Conservation (phyloP, 164 flowering plant genomes). For the Macadamia tetraphylla region DNA sequence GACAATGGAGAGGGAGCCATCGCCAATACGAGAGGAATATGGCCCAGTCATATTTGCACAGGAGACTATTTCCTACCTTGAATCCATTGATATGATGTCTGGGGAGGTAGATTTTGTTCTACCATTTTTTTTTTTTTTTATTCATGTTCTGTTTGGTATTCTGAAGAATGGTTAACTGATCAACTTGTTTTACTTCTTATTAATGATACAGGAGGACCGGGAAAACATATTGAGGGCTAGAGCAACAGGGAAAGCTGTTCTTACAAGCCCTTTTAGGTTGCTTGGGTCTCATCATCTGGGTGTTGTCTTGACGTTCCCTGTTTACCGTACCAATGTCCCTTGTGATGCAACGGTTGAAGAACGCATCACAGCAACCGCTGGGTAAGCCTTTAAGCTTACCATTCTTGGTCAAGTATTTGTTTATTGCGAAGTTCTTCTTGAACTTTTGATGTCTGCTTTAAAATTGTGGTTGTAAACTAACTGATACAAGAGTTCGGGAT, state of each 20-base stretch:
- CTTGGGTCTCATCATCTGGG: slow-evolving; percentile 89
- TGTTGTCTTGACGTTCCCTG: slow-evolving; percentile 94
- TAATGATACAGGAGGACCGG: slow-evolving; percentile 67
- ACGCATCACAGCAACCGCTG: slow-evolving; percentile 70
- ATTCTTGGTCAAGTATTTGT: slow-evolving; percentile 1
- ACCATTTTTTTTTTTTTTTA: background rate
- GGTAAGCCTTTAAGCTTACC: slow-evolving; percentile 42
- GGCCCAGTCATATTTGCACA: slow-evolving; percentile 91
- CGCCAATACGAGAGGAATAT: slow-evolving; percentile 81
- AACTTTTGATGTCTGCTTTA: background rate
- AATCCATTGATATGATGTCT: slow-evolving; percentile 93
- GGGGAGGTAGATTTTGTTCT: slow-evolving; percentile 57
- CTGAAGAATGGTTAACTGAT: background rate
- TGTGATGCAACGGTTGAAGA: slow-evolving; percentile 56
- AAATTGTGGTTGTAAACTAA: background rate
- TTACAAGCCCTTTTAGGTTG: slow-evolving; percentile 79
- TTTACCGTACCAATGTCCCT: slow-evolving; percentile 64
- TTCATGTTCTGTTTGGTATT: background rate
- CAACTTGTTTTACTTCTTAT: background rate
- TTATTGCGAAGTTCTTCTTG: background rate
- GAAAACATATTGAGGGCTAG: slow-evolving; percentile 89
- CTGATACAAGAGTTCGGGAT: background rate
- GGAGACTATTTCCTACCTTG: slow-evolving; percentile 75
- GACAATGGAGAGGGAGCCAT: slow-evolving; percentile 78
- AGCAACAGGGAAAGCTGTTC: slow-evolving; percentile 89